Conservation (phyloP, 169 alveolate species). For the Babesia sp. region DNA sequence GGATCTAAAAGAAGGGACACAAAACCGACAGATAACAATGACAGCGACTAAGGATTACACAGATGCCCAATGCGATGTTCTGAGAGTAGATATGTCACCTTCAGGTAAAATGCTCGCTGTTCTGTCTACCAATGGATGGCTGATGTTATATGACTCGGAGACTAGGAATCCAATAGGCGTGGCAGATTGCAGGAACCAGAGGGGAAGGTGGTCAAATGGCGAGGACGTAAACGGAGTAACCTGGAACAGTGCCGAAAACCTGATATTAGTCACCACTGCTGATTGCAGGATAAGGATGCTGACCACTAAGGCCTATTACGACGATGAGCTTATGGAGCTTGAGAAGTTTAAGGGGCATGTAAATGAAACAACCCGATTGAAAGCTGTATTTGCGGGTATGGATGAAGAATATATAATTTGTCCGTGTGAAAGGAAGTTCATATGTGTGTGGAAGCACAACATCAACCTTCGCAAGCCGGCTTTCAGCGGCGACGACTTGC, state of each 20-base stretch:
- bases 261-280: constrained; percentile 44
- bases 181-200: constrained; percentile 39
- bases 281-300: constrained; percentile 57
- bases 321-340: constrained; percentile 9
- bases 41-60: not conserved
- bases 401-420: constrained; percentile 46
- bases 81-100: constrained; percentile 24
- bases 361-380: not conserved
- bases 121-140: constrained; percentile 20
- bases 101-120: constrained; percentile 40
- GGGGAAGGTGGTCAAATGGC: constrained; percentile 28
- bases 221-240: constrained; percentile 37
- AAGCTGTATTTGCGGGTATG: constrained; percentile 37
- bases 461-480: not conserved
- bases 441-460: constrained; percentile 43
- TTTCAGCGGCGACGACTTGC: not conserved
- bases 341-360: constrained; percentile 56
- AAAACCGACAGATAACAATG: not conserved
- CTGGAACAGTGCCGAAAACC: constrained; percentile 47
- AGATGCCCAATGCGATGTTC: not conserved
- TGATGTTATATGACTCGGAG: constrained; percentile 30
- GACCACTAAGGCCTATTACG: not conserved
- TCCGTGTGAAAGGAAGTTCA: constrained; percentile 24
- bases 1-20: constrained; percentile 1
- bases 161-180: not conserved